Percentiles rank a stretch among this genome's conserved stretches.
Conservation (phyloP, 768 basidiomycete genomes). For the Mycena amicta region DNA sequence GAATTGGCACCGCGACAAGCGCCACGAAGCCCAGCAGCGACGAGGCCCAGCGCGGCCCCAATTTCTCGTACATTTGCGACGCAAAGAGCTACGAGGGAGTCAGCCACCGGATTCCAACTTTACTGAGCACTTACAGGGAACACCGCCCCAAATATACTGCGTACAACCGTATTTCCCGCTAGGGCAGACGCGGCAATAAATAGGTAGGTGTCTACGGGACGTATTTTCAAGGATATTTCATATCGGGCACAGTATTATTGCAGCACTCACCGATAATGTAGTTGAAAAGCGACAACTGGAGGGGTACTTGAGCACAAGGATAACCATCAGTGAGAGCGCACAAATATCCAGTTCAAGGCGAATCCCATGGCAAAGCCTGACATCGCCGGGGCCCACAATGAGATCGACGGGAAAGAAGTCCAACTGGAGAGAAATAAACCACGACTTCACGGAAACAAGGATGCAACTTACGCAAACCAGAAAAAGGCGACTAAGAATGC, state of each 20-base stretch:
- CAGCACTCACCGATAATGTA: constrained; percentile 57
- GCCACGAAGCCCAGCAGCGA: constrained; percentile 57
- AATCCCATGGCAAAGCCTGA: constrained; percentile 56
- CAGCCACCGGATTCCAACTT: constrained; percentile 2
- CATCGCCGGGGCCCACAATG: constrained; percentile 55
- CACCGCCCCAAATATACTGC: constrained; percentile 55
- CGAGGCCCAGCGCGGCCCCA: constrained; percentile 62
- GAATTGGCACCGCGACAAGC: constrained; percentile 53
- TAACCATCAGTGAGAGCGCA: constrained; percentile 32
- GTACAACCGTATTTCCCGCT: constrained; percentile 53
- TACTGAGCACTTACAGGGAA: constrained; percentile 43
- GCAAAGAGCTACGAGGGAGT: constrained; percentile 46
- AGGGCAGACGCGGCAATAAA: constrained; percentile 58
- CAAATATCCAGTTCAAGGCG: constrained; percentile 56
- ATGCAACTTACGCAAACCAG: constrained; percentile 55
- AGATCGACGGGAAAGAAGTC: constrained; percentile 57
- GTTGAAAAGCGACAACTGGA: constrained; percentile 57
- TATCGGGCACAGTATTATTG: too few relatives aligned
- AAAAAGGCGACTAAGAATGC: constrained; percentile 49
- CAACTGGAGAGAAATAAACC: constrained; percentile 43
- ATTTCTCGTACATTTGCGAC: constrained; percentile 51
- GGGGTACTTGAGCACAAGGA: not conserved
- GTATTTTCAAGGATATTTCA: too few relatives aligned
- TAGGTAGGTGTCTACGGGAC: constrained; percentile 47
- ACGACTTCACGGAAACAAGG: constrained; percentile 5